phyloP scores from a whole-genome alignment of 352 stramenopile species.

The Globisporangium cystogenes region DNA sequence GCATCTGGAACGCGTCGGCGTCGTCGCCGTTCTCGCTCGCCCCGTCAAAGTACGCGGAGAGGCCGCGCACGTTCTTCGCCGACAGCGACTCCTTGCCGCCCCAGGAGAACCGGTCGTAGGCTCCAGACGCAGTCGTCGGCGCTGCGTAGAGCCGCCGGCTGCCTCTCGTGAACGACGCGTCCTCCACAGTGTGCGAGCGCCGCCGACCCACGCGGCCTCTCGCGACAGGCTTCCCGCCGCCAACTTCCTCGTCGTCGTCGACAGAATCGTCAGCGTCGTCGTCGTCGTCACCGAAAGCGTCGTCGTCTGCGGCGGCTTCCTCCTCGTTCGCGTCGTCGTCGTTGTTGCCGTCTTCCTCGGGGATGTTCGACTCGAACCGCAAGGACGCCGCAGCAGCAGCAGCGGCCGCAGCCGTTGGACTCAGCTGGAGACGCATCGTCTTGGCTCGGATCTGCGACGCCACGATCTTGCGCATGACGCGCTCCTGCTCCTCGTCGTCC shows the following conservation, averaged over 20 bases:
- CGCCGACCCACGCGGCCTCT: conserved; percentile 10
- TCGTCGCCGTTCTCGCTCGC: conserved; percentile 5
- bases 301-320: conserved; percentile 15
- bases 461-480: conserved; percentile 64
- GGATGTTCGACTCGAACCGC: conserved; percentile 21
- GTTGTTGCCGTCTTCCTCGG: conserved; percentile 20
- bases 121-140: conserved; percentile 5
- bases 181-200: conserved; percentile 16
- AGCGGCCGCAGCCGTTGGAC: conserved; percentile 6
- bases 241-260: neutral
- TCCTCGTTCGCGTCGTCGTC: neutral
- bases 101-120: conserved; percentile 9
- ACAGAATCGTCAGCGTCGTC: conserved; percentile 4
- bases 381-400: neutral
- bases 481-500: conserved; percentile 41
- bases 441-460: conserved; percentile 56
- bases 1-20: conserved; percentile 4
- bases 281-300: conserved; percentile 2
- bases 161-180: conserved; percentile 15
- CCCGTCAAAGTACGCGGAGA: conserved; percentile 12
- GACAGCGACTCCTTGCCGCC: conserved; percentile 5
- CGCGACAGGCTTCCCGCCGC: neutral
- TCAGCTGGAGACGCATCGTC: conserved; percentile 46
- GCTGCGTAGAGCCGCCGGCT: conserved; percentile 14
- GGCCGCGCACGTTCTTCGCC: conserved; percentile 6